Conservation (phyloP, 73 alveolate species). For the Durusdinium trenchii region DNA sequence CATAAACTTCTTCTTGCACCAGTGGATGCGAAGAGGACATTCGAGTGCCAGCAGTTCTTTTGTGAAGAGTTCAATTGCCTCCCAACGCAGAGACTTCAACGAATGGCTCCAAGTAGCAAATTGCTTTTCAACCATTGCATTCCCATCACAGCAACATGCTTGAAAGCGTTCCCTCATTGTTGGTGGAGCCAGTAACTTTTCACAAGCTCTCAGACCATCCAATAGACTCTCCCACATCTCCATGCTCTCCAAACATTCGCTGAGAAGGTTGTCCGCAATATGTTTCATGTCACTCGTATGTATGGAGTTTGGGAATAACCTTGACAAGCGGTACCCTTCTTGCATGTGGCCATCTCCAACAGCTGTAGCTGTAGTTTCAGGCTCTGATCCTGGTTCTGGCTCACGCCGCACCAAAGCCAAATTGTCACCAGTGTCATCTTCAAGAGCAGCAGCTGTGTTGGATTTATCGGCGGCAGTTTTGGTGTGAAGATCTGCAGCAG, state of each 20-base stretch:
- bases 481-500: neutral
- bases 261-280: neutral
- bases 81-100: constrained; percentile 1
- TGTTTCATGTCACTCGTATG: constrained; percentile 33
- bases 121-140: no score
- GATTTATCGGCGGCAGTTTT: neutral
- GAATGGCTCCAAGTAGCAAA: neutral
- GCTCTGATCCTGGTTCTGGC: no score
- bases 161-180: constrained; percentile 18
- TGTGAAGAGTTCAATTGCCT: neutral
- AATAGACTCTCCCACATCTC: neutral
- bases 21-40: neutral
- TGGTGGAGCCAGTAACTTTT: neutral
- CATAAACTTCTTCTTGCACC: neutral
- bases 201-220: neutral
- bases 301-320: neutral
- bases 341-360: no score
- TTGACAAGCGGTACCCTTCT: neutral
- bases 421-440: neutral
- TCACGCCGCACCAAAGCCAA: neutral
- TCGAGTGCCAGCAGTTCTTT: neutral
- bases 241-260: neutral
- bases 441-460: neutral
- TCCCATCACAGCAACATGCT: neutral
- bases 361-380: no score